Evolutionary conservation across 2,329 filamentous ascomycete species (phyloP).

Genomic region (Coniochaeta sp.): DNA sequence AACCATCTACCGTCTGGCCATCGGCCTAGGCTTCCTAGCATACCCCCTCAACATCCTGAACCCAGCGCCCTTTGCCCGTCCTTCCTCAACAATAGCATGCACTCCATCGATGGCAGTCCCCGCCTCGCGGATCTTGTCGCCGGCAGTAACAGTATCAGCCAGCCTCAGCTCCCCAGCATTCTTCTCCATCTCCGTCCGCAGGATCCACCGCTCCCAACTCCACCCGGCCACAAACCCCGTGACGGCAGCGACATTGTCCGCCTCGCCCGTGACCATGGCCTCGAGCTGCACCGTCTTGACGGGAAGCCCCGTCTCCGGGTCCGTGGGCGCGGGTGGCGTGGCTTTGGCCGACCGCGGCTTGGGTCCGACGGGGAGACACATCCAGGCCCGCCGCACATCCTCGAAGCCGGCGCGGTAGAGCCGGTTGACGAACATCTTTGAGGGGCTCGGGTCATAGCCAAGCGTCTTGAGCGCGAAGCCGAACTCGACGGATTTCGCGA

Average conservation of each 20-base stretch:
- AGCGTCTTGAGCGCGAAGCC: conserved; percentile 81
- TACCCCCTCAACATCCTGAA: conserved; percentile 58
- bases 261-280: conserved; percentile 59
- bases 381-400: conserved; percentile 78
- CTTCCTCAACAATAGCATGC: conserved; percentile 56
- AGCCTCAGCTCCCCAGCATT: conserved; percentile 54
- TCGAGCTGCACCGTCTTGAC: conserved; percentile 46
- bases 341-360: conserved; percentile 27
- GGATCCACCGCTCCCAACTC: conserved; percentile 94
- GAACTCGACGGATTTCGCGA: conserved; percentile 85
- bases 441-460: conserved; percentile 81
- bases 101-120: conserved; percentile 54
- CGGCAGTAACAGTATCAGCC: conserved; percentile 40
- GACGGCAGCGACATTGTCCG: conserved; percentile 63
- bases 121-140: conserved; percentile 45
- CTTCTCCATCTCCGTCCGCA: conserved; percentile 80
- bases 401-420: conserved; percentile 69
- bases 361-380: conserved; percentile 75
- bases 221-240: conserved; percentile 79
- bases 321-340: conserved; percentile 9
- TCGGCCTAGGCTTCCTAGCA: conserved; percentile 48
- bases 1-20: not conserved
- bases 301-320: conserved; percentile 27
- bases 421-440: conserved; percentile 70
- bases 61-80: conserved; percentile 47